Evolutionary conservation across 2,329 filamentous ascomycete genomes (phyloP), one percentile per base, ranked within the genome.

Genomic region (Aspergillus terreus): DNA sequence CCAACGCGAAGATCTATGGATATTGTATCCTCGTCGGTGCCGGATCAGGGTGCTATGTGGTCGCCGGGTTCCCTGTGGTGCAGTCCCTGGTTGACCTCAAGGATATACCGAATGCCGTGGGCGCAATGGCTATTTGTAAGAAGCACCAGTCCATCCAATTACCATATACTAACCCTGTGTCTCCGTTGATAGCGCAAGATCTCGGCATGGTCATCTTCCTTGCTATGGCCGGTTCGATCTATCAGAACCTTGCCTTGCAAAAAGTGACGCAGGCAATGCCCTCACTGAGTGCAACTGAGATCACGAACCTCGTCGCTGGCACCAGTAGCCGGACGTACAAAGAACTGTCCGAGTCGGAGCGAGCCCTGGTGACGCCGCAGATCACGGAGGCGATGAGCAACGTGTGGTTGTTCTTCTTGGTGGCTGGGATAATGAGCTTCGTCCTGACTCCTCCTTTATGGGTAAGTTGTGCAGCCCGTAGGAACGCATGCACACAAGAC

Each of bases 321-420:
- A 30, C 15, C 1, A 41, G 15, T 43, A 46, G 44, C 15, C 33
- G 36, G 10, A 42, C 48, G 23, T 51, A 46, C 27, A 21, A 51
- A 25, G 49, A 10, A 4, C 25, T 51, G 33, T 46, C 49, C 5
- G 43, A 43, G 14, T 10, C 7, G 17, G 36, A 46, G 14, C 11
- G 25, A 17, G 35, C 10, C 32, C 40, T 51, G 25, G 49, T 51
- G 6, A 44, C 23, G 2, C 49, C 49, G n/a, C 49, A 47, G 38
- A 51, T 52, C 17, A 46, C 38, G 12, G 45, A 48, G 19, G 50
- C 50, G n/a, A 52, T 52, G 45, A 47, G 41, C 12, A 45, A 35
- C 19, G 19, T 52, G 3, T 52, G 50, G 50, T 45, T 48, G 19
- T 44, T 48, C 23, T 52, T 48, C 30, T 46, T 51, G 45, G 50